A percentile compares a stretch with the other conserved stretches of the same genome.
These are phyloP conservation scores for Penicillium occitanis DNA, from an alignment of 2,329 filamentous ascomycete genomes.

Conservation along the genomic window DNA sequence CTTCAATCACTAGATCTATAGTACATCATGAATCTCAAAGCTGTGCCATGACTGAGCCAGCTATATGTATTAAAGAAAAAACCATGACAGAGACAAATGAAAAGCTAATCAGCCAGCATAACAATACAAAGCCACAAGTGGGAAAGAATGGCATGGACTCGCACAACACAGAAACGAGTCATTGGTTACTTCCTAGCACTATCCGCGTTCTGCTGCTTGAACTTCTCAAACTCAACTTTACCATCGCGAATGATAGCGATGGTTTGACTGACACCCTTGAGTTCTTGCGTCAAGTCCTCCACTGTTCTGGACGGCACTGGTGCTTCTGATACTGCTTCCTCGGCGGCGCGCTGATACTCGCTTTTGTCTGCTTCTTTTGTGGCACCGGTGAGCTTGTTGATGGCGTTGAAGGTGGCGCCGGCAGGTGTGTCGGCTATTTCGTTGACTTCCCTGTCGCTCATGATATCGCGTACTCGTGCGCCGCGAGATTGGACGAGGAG, in stretches of 20 bases:
- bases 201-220: conserved; percentile 13
- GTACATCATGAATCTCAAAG: conserved; percentile 1
- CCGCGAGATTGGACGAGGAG: conserved; percentile 87
- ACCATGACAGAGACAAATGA: neutral
- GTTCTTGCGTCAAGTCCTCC: conserved; percentile 28
- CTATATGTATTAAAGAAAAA: neutral
- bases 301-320: conserved; percentile 31
- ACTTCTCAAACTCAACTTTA: conserved; percentile 62
- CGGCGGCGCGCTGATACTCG: conserved; percentile 25
- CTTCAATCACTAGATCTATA: conserved; percentile 7
- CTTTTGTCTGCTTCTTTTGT: conserved; percentile 19
- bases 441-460: conserved; percentile 77
- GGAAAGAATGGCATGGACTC: neutral
- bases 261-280: conserved; percentile 33
- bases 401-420: conserved; percentile 64
- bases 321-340: conserved; percentile 28
- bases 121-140: neutral
- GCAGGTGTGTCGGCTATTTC: conserved; percentile 83
- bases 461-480: conserved; percentile 71
- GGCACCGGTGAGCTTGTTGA: conserved; percentile 37
- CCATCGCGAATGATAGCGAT: conserved; percentile 62
- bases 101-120: neutral
- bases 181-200: conserved; percentile 6
- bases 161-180: neutral
- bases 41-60: neutral